Evolutionary conservation across 805 yeast species (phyloP), one percentile per base, ranked within the genome.

Genomic region (Candida adriatica): DNA sequence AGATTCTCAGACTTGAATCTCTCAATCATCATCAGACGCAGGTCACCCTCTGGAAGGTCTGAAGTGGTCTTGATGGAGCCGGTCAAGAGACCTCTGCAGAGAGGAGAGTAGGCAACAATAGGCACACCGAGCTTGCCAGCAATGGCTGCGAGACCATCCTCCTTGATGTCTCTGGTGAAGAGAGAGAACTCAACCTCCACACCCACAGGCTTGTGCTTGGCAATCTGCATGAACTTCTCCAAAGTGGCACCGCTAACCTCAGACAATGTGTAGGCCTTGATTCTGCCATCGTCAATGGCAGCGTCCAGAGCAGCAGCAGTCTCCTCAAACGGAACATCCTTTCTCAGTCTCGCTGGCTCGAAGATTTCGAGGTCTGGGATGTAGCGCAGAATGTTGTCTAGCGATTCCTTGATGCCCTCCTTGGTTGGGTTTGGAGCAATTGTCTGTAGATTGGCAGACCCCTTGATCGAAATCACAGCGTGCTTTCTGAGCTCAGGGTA

Each of bases 141-240:
- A 5, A 70, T 66, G 4, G 66, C 71, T 39, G 78, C 69, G 14
- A 81, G 65, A 1, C 90, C 95, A 50, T 81, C 75, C 3, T 52
- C 37, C 26, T 75, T 49, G 23, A 79, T 69, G 11, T 80, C 83
- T 27, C 73, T 68, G n/a, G 75, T 55, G 60, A 79, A 73, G 35
- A 88, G 51, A 3, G 94, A 83, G 38, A 79, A 69, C 57, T 87
- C 96, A 26, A 81, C 66, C 60, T 87, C 96, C 26, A 81, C 83
- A 43, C 74, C 74, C 3, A 74, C 64, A 34, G 85, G 66, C 24
- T 78, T 80, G 27, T 57, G 55, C 27, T 44, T 50, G 34, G 66
- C 64, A 4, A 73, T 69, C 25, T 62, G 56, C 22, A 61, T 56
- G 4, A 92, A 88, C 38, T 70, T 71, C 15, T 56, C 52, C 35